Percentiles rank a stretch among this genome's conserved stretches.
Evolutionary conservation across 306 rosid genomes (phyloP).

Genomic region (Mimosa bimucronata): DNA sequence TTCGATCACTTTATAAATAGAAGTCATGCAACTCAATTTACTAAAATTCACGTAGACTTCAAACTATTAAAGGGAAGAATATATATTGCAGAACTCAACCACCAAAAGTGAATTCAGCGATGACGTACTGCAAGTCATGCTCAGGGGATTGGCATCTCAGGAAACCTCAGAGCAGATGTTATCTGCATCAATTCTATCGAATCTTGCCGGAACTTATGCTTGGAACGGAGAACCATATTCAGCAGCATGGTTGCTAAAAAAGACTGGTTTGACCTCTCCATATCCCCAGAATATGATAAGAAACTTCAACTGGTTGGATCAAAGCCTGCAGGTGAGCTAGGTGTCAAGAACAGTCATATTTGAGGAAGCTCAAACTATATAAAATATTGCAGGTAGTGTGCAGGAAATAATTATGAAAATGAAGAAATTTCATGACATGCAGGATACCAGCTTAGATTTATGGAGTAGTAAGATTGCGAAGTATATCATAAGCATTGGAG

Average conservation of each 20-base stretch:
- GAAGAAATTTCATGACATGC: constrained; percentile 43
- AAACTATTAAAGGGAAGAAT: constrained; percentile 24
- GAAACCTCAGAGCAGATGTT: constrained; percentile 61
- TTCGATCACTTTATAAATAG: no score
- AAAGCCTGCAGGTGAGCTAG: constrained; percentile 59
- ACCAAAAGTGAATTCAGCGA: constrained; percentile 53
- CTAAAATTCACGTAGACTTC: background rate
- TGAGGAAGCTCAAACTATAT: constrained; percentile 24
- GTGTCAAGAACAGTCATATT: constrained; percentile 13
- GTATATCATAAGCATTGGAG: constrained; percentile 56
- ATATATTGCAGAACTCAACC: constrained; percentile 54
- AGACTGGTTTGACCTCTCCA: constrained; percentile 62
- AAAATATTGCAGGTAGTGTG: background rate
- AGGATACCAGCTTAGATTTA: constrained; percentile 70
- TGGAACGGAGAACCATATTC: constrained; percentile 86
- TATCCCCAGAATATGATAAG: constrained; percentile 67
- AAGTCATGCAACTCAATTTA: no score
- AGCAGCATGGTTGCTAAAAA: constrained; percentile 76
- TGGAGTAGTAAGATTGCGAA: constrained; percentile 72
- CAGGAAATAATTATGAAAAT: constrained; percentile 14
- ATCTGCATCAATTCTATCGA: constrained; percentile 75
- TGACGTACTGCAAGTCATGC: constrained; percentile 63
- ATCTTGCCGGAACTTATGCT: constrained; percentile 72
- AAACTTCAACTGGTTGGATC: constrained; percentile 68
- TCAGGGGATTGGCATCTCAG: constrained; percentile 58